phyloP scores from a whole-genome alignment of 2,329 filamentous ascomycete species.

The Cercospora canescens region DNA sequence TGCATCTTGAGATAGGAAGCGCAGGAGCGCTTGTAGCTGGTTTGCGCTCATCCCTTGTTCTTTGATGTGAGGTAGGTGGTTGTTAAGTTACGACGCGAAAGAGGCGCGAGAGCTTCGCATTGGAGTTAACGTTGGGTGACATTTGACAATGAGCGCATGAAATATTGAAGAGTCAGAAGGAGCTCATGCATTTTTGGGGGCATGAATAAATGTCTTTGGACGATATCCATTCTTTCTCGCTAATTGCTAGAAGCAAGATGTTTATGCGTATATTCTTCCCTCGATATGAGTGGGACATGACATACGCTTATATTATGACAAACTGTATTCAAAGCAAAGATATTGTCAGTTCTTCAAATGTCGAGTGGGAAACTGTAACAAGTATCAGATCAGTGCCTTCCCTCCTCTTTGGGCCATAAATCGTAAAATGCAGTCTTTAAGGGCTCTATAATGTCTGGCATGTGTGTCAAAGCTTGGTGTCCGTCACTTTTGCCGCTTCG shows the following conservation, averaged over 20 bases:
- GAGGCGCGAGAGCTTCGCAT: neutral
- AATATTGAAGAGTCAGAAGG: neutral
- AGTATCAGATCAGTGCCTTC: neutral
- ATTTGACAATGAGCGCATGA: neutral
- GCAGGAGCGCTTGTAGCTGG: slow-evolving; percentile 45
- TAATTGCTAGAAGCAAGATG: neutral
- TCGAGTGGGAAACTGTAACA: neutral
- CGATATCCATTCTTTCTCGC: neutral
- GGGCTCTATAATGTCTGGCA: too few relatives aligned
- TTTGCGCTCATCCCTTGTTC: slow-evolving; percentile 20
- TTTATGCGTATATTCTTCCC: too few relatives aligned
- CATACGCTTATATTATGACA: too few relatives aligned
- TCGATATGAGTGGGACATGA: too few relatives aligned
- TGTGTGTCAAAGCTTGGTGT: too few relatives aligned
- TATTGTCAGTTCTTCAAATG: neutral
- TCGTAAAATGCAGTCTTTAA: neutral
- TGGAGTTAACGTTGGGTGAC: neutral
- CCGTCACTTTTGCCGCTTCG: neutral
- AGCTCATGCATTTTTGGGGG: too few relatives aligned
- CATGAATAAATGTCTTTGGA: too few relatives aligned
- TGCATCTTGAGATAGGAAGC: slow-evolving; percentile 60
- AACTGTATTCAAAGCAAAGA: neutral
- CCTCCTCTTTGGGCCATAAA: neutral
- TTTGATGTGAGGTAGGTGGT: neutral
- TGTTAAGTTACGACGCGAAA: neutral